A percentile compares a stretch with the other conserved stretches of the same genome.
These are phyloP conservation scores for Suhomyces bribrorum DNA, from an alignment of 1,139 yeast species.

Conservation along the genomic window DNA sequence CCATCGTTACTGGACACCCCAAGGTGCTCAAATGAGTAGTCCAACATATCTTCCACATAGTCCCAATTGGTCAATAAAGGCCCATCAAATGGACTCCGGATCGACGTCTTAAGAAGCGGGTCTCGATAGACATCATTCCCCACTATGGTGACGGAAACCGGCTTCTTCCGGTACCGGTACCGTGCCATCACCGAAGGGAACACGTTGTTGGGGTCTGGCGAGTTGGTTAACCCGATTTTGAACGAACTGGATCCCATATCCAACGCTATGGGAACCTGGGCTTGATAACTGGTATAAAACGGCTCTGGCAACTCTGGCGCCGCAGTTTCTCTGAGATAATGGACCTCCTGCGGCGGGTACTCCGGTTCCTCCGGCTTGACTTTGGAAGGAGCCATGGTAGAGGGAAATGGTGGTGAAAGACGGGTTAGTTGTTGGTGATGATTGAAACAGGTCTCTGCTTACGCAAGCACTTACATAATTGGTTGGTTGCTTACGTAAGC, in stretches of 20 bases:
- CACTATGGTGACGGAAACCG: slow-evolving; percentile 63
- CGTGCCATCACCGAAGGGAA: slow-evolving; percentile 74
- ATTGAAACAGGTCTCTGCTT: neutral
- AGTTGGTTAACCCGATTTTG: slow-evolving; percentile 69
- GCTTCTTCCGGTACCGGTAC: slow-evolving; percentile 75
- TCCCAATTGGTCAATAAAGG: slow-evolving; percentile 92
- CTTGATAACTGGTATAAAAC: slow-evolving; percentile 50
- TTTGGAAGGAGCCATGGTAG: slow-evolving; percentile 19
- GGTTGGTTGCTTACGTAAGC: neutral
- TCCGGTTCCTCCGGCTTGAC: slow-evolving; percentile 25
- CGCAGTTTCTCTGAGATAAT: slow-evolving; percentile 50
- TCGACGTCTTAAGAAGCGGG: slow-evolving; percentile 62
- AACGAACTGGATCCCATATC: slow-evolving; percentile 75
- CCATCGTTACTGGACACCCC: slow-evolving; percentile 60
- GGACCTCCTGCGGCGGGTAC: slow-evolving; percentile 52
- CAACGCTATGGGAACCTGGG: slow-evolving; percentile 72
- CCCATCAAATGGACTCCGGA: slow-evolving; percentile 85
- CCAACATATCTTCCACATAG: slow-evolving; percentile 75
- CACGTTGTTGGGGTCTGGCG: slow-evolving; percentile 56
- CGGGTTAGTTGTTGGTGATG: neutral
- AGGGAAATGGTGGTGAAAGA: neutral
- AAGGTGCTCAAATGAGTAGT: slow-evolving; percentile 78
- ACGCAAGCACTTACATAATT: slow-evolving; percentile 4
- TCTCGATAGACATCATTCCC: slow-evolving; percentile 85
- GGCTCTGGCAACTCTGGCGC: slow-evolving; percentile 49